Evolutionary conservation across 495 filamentous ascomycete species (phyloP), one percentile per base, ranked within the genome.

Genomic region (Talaromyces stipitatus): DNA sequence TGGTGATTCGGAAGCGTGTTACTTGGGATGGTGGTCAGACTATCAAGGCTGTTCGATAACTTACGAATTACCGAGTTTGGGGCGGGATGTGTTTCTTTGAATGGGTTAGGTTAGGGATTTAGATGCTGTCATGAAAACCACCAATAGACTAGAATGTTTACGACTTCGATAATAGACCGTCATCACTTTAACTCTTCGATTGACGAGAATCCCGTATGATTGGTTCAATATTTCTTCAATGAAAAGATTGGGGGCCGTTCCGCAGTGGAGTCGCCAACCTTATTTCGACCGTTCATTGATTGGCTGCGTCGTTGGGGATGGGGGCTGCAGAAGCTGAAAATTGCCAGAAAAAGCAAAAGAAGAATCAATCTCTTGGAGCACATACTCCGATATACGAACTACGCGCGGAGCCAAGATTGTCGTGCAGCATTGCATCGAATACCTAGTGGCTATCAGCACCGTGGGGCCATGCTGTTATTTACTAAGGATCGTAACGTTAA

Each of bases 21-120:
- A 68, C 66, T 12, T 66, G 61, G 62, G 66, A 68, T 48, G 66
- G 66, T 12, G 66, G 66, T 6, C 51, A 61, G 9, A 66, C 65
- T 4, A 65, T 67, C 57, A 45, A 61, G 18, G 54, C 52, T 48
- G 50, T 67, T 58, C 63, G 59, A 7, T 67, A 54, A 61, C 4
- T 27, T 14, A 29, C 14, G 30, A 53, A 52, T 27, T n/a, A n/a
- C n/a, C n/a, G n/a, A n/a, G n/a, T n/a, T n/a, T n/a, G n/a, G n/a
- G n/a, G n/a, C n/a, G 32, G 14, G 32, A 36, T 36, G 16, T 36
- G n/a, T 36, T 12, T n/a, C 10, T 36, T 36, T 8, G 32, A n/a
- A n/a, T n/a, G n/a, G n/a, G n/a, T n/a, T n/a, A n/a, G n/a, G 32
- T 14, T 33, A 33, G 32, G n/a, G 32, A 33, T 14, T 3, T 33